These are phyloP conservation scores for Posidonia australis DNA, from an alignment of 106 monocot species.

Conservation along the genomic window DNA sequence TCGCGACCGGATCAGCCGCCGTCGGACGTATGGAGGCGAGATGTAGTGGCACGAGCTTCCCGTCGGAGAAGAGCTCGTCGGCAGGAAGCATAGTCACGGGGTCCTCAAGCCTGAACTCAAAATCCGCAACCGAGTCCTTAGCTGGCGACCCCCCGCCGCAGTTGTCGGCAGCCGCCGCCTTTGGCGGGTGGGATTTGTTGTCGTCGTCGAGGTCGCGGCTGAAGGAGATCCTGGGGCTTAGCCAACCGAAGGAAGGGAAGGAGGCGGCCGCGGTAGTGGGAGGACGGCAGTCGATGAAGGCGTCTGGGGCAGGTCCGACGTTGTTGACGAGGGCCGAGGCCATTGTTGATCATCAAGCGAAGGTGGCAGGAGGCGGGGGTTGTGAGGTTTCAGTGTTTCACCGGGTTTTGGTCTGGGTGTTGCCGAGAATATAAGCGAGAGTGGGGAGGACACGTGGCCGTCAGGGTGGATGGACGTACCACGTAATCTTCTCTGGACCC, in stretches of 20 bases:
- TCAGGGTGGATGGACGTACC: no score
- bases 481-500: no score
- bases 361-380: no score
- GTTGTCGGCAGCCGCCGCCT: background rate
- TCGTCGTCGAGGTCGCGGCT: constrained; percentile 22
- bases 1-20: background rate
- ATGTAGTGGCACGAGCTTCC: constrained; percentile 53
- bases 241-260: constrained; percentile 17
- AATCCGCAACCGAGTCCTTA: constrained; percentile 26
- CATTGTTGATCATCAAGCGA: no score
- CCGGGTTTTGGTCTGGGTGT: no score
- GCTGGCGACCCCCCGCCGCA: constrained; percentile 4
- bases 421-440: no score
- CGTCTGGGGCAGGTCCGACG: constrained; percentile 11
- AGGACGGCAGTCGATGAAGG: constrained; percentile 21
- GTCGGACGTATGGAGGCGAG: background rate
- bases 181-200: background rate
- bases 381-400: no score
- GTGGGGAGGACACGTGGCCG: no score
- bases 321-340: background rate
- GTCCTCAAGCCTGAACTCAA: constrained; percentile 49
- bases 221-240: constrained; percentile 48
- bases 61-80: constrained; percentile 61
- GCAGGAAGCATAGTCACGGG: constrained; percentile 53
- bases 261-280: background rate